Conservation (phyloP, 2,329 filamentous ascomycete genomes). For the Ophiostoma quercus region DNA sequence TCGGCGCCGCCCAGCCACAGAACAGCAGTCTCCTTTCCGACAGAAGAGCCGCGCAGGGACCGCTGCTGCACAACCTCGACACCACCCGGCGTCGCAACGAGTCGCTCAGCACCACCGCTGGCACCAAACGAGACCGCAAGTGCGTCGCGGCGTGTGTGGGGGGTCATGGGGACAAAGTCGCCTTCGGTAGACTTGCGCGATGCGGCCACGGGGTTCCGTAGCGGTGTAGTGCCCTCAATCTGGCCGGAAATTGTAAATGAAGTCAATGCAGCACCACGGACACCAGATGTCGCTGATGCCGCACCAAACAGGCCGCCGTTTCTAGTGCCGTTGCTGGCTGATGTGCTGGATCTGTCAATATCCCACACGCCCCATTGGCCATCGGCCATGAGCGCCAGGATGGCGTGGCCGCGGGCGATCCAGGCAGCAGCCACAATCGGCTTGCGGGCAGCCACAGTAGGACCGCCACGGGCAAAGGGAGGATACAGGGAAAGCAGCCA, state of each 20-base stretch:
- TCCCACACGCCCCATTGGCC: conserved; percentile 67
- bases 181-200: conserved; percentile 38
- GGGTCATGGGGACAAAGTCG: conserved; percentile 61
- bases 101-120: conserved; percentile 46
- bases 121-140: conserved; percentile 41
- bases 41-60: conserved; percentile 37
- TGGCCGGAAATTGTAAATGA: conserved; percentile 54
- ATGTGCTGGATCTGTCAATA: conserved; percentile 50
- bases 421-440: conserved; percentile 58
- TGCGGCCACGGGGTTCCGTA: conserved; percentile 40
- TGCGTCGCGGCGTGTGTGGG: conserved; percentile 53
- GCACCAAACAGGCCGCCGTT: conserved; percentile 41
- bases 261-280: conserved; percentile 54
- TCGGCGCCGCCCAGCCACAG: conserved; percentile 55
- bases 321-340: neutral
- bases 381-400: conserved; percentile 55
- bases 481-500: conserved; percentile 61
- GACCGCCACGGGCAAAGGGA: conserved; percentile 47
- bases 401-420: conserved; percentile 55
- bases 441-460: conserved; percentile 45
- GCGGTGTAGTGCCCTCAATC: conserved; percentile 54
- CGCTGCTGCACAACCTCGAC: conserved; percentile 47
- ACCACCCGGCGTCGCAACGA: conserved; percentile 49
- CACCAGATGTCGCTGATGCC: conserved; percentile 42
- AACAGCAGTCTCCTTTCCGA: conserved; percentile 50